Conservation (phyloP, 352 stramenopile genomes). For the Pythium brassicae region DNA sequence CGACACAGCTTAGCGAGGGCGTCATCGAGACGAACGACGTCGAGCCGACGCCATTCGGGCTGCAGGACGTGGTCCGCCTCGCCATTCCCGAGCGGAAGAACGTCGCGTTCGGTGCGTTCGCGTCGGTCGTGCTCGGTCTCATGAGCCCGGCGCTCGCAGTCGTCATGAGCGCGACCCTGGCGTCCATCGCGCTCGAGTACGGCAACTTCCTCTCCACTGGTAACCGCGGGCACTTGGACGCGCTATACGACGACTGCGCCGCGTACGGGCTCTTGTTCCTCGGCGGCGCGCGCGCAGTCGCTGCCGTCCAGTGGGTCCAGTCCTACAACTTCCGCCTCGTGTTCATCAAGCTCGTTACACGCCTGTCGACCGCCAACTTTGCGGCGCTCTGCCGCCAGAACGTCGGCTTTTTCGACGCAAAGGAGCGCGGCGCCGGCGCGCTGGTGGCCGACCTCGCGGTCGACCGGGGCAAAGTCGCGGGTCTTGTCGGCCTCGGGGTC, state of each 20-base stretch:
- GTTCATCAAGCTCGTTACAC: slow-evolving; percentile 36
- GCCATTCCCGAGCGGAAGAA: slow-evolving; percentile 29
- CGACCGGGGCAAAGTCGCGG: slow-evolving; percentile 35
- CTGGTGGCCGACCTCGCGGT: slow-evolving; percentile 48
- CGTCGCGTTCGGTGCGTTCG: slow-evolving; percentile 23
- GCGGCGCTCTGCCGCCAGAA: slow-evolving; percentile 38
- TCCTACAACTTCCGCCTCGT: slow-evolving; percentile 34
- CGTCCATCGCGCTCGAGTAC: slow-evolving; percentile 30
- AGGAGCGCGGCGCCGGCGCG: slow-evolving; percentile 35
- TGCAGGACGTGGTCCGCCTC: slow-evolving; percentile 25
- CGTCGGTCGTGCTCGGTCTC: slow-evolving; percentile 25
- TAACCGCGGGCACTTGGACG: slow-evolving; percentile 15
- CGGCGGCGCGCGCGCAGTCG: slow-evolving; percentile 20
- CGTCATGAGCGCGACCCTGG: slow-evolving; percentile 28
- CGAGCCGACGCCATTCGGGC: slow-evolving; percentile 15
- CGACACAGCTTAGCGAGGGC: no score
- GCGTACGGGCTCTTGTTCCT: slow-evolving; percentile 28
- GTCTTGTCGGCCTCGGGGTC: slow-evolving; percentile 28
- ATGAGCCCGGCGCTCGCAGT: slow-evolving; percentile 21
- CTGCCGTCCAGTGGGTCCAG: slow-evolving; percentile 23
- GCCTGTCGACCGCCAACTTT: slow-evolving; percentile 41
- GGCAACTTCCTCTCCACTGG: slow-evolving; percentile 12
- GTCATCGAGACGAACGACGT: background rate
- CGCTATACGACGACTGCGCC: slow-evolving; percentile 18
- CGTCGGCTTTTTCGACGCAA: slow-evolving; percentile 66